Evolutionary conservation across 1,284 basidiomycete genomes (phyloP).

Genomic region (Boletus sp.): DNA sequence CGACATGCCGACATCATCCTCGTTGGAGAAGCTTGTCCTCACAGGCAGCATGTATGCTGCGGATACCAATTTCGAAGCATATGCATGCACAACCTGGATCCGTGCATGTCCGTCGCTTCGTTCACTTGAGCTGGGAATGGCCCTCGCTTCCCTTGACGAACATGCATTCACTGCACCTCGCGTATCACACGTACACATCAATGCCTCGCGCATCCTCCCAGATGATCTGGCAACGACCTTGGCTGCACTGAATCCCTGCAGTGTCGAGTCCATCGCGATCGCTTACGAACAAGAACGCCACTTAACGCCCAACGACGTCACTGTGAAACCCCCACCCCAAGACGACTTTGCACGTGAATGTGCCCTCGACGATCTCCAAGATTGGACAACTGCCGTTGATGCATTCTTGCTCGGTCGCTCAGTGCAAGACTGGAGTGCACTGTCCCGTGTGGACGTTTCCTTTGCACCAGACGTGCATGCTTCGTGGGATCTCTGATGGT

Average conservation of each 20-base stretch:
- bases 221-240: constrained; percentile 25
- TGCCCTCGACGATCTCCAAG: constrained; percentile 31
- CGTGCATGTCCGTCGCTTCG: constrained; percentile 23
- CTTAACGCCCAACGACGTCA: not conserved
- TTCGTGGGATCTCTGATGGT: constrained; percentile 23
- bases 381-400: constrained; percentile 24
- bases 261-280: constrained; percentile 25
- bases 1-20: not conserved
- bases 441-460: constrained; percentile 17
- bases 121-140: constrained; percentile 22
- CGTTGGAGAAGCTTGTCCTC: constrained; percentile 23
- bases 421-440: constrained; percentile 16
- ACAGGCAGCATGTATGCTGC: constrained; percentile 32
- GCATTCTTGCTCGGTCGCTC: constrained; percentile 18
- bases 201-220: constrained; percentile 28
- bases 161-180: not conserved
- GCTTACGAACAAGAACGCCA: constrained; percentile 16
- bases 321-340: not conserved
- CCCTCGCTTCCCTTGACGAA: constrained; percentile 18
- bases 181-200: constrained; percentile 23
- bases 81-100: constrained; percentile 28
- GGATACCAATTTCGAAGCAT: constrained; percentile 17
- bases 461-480: constrained; percentile 18
- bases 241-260: constrained; percentile 15
- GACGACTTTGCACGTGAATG: constrained; percentile 31